Percentiles rank a stretch among this genome's conserved stretches.
Evolutionary conservation across 345 rosid genomes (phyloP).

Genomic region (Aegle marmelos): DNA sequence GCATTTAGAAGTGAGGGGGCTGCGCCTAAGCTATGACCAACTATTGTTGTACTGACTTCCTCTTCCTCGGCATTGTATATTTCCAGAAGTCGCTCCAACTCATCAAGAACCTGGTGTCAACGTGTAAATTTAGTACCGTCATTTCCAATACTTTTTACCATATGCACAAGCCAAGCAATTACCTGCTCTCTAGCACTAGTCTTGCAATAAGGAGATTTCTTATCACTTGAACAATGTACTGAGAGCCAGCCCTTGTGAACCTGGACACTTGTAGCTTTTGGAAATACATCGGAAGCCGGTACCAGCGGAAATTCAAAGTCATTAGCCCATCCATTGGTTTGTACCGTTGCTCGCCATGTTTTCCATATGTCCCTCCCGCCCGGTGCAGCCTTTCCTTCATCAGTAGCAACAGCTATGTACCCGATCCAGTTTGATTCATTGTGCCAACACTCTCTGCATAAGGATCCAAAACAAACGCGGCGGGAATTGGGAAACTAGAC

Average conservation of each 20-base stretch:
- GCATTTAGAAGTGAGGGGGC: slow-evolving; percentile 53
- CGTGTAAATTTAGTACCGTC: slow-evolving; percentile 2
- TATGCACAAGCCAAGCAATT: background rate
- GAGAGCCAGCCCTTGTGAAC: slow-evolving; percentile 52
- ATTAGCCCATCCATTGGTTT: slow-evolving; percentile 38
- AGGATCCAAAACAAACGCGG: slow-evolving; percentile 31
- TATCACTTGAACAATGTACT: slow-evolving; percentile 43
- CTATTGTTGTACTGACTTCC: slow-evolving; percentile 54
- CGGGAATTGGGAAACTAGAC: slow-evolving; percentile 34
- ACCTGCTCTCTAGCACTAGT: slow-evolving; percentile 67
- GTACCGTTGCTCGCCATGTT: slow-evolving; percentile 52
- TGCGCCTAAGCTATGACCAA: slow-evolving; percentile 66
- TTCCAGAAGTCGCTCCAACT: slow-evolving; percentile 46
- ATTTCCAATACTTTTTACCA: background rate
- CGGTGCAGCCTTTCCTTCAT: slow-evolving; percentile 38
- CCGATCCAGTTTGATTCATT: slow-evolving; percentile 60
- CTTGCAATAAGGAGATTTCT: slow-evolving; percentile 33
- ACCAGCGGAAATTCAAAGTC: slow-evolving; percentile 39
- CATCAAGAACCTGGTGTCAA: slow-evolving; percentile 41
- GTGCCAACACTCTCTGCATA: slow-evolving; percentile 28
- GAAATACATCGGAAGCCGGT: slow-evolving; percentile 26
- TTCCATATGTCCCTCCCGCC: slow-evolving; percentile 55
- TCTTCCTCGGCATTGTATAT: slow-evolving; percentile 38
- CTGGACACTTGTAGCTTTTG: slow-evolving; percentile 1
- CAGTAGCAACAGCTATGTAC: slow-evolving; percentile 50